Conservation (phyloP, 2,329 filamentous ascomycete species). For the Ophiocordyceps camponoti-leonardi region DNA sequence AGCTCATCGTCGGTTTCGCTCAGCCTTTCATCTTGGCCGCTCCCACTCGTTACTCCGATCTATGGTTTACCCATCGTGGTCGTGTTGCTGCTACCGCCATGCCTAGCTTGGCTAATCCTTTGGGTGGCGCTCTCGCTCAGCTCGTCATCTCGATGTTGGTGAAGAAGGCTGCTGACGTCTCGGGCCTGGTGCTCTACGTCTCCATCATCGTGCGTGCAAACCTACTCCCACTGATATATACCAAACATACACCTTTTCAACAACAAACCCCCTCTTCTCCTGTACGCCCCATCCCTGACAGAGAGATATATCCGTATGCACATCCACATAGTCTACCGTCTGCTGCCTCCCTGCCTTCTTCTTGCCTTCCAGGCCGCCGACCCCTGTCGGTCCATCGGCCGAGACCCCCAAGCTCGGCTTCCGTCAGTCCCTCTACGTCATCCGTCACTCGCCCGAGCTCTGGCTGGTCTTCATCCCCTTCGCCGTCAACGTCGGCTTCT, state of each 20-base stretch:
- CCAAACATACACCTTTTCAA: too few relatives aligned
- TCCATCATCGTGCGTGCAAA: conserved; percentile 61
- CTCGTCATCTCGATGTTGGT: conserved; percentile 71
- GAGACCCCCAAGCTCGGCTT: conserved; percentile 38
- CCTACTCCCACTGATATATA: too few relatives aligned
- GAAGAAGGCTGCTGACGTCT: conserved; percentile 43
- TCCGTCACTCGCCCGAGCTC: conserved; percentile 48
- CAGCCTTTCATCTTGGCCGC: conserved; percentile 87
- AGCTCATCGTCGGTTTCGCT: conserved; percentile 74
- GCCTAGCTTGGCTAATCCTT: conserved; percentile 70
- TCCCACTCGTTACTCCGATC: conserved; percentile 77
- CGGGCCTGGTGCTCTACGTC: conserved; percentile 70
- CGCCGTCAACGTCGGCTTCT: conserved; percentile 71
- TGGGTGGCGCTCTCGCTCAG: conserved; percentile 79
- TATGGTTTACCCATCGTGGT: conserved; percentile 81
- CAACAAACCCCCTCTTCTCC: too few relatives aligned
- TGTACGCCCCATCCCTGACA: too few relatives aligned
- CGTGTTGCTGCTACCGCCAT: conserved; percentile 78
- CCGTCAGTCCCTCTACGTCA: conserved; percentile 30
- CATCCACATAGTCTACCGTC: conserved; percentile 21
- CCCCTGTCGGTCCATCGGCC: conserved; percentile 55
- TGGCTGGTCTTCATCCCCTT: conserved; percentile 74
- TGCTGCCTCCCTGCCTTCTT: conserved; percentile 64
- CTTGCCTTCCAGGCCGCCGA: conserved; percentile 59
- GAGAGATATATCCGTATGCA: too few relatives aligned